Evolutionary conservation across 78 protist species (phyloP), one percentile per base, ranked within the genome.

Genomic region (Carpediemonas membranifera): DNA sequence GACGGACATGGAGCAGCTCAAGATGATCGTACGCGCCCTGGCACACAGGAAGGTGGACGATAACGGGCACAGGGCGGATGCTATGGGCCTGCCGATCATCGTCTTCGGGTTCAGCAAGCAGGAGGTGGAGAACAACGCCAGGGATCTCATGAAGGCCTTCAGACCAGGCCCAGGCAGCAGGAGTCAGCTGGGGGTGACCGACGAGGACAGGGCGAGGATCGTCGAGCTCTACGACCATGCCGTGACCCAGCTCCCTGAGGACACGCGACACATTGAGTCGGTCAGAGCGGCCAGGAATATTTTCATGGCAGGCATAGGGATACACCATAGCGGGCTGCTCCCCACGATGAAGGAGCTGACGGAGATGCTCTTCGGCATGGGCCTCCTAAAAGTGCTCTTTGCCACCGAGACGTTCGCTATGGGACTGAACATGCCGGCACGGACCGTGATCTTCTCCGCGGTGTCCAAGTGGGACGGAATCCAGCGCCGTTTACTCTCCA

Each of bases 321-420:
- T 92, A 27, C 98, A 94, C 63, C 98, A 94, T 70, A 71, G 82
- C n/a, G 98, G 98, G 14, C 39, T 92, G 57, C 71, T 94, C n/a
- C 98, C 98, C 25, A 81, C 92, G 33, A 35, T 93, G 1, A 89
- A 87, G 70, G 98, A 90, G 33, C 47, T 88, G 15, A 67, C 68
- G 34, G 98, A 94, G 59, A 76, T 92, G 25, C 77, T 91, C 14
- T 94, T 94, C 65, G 35, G 76, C 27, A 69, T 80, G 19, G 92
- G 94, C 2, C 47, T 88, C 14, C 73, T 88, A 9, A 86, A 87
- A 57, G 85, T 90, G 3, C 55, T 95, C 34, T 91, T 92, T 39
- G 99, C 99, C 19, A 95, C 99, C 1, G 98, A 92, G 72, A 95
- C 99, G 7, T 92, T 95, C 53, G 98, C 99, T 11, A 92, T 95